A percentile compares a stretch with the other conserved stretches of the same genome.
phyloP scores from a whole-genome alignment of 2,329 filamentous ascomycete species.

The Chaetoscypha palmicola region DNA sequence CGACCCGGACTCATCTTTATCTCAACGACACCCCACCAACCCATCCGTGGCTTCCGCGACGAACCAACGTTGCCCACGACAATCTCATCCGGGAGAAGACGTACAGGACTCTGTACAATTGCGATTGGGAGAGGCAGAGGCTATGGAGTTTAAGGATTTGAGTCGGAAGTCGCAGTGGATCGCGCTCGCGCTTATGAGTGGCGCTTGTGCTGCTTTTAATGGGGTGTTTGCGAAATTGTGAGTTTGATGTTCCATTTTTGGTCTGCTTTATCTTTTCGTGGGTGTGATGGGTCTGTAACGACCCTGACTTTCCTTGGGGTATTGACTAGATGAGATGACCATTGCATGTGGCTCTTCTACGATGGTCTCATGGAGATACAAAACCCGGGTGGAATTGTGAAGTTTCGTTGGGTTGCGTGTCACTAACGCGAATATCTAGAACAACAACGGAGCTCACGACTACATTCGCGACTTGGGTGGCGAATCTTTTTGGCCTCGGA shows the following conservation, averaged over 20 bases:
- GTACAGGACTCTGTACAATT: neutral
- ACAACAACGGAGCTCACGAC: constrained; percentile 51
- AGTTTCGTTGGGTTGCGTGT: too few relatives aligned
- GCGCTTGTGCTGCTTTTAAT: constrained; percentile 73
- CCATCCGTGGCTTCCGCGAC: constrained; percentile 1
- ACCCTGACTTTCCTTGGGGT: too few relatives aligned
- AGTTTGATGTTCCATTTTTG: constrained; percentile 29
- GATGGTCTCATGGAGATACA: too few relatives aligned
- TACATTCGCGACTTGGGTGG: constrained; percentile 41
- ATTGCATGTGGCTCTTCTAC: too few relatives aligned
- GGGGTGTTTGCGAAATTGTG: constrained; percentile 71
- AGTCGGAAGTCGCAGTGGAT: constrained; percentile 50
- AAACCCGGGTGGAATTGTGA: too few relatives aligned
- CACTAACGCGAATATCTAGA: constrained; percentile 32
- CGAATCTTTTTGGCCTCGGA: constrained; percentile 37
- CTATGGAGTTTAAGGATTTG: constrained; percentile 27
- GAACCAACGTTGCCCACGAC: neutral
- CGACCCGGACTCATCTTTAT: constrained; percentile 6
- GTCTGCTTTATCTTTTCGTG: neutral
- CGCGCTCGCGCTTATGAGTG: constrained; percentile 63
- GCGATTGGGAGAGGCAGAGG: constrained; percentile 6
- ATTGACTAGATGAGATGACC: too few relatives aligned
- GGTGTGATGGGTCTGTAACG: too few relatives aligned
- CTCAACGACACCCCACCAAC: constrained; percentile 12
- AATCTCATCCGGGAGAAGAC: neutral